Base-by-base conservation (phyloP, 2,329 filamentous ascomycete species). In the Pestalotiopsis sp. region DNA sequence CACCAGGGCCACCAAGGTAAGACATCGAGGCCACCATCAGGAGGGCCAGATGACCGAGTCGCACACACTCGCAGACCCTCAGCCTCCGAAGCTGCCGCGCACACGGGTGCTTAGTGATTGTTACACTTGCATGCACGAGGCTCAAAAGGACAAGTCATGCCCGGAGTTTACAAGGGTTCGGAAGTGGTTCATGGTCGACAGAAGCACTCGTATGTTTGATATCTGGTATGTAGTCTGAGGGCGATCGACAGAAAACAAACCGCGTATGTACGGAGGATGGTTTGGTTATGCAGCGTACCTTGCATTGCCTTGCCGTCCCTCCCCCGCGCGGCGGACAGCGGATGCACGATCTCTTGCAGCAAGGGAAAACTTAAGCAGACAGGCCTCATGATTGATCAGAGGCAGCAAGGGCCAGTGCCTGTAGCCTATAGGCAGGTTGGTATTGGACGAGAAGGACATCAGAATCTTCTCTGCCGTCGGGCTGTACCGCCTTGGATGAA, bases 21-120 rank as follows among this genome's bases (percentile, higher is more conserved):
- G 66, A 67, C 66, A 67, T 62, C 14, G 57, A 67, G 57, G 66
- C 66, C 57, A 67, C 66, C 66, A 3, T 45, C 66, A 38, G 38
- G 36, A 20, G 6, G 64, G 23, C 17, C 64, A 45, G 31, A 27
- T 66, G 64, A 66, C 64, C 38, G 52, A 13, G 52, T 66, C 38
- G 56, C 58, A 49, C 39, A 36, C 56, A n/a, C 17, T 27, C 31
- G 31, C 31, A 36, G 31, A 36, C 31, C 31, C 56, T 39, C 39
- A 49, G 57, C 59, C 66, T 49, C 38, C 66, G 59, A 67, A 67
- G n/a, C 38, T 67, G 57, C 59, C 66, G 66, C 31, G 59, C 27
- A 63, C 57, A 67, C 23, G 39, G 27, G 36, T 27, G 39, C 17
- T 17, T 52, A 49, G 20, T 62, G 52, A 60, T 45, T 57, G 66